Evolutionary conservation across 345 rosid genomes (phyloP).

Genomic region (Conringia planisiliqua): DNA sequence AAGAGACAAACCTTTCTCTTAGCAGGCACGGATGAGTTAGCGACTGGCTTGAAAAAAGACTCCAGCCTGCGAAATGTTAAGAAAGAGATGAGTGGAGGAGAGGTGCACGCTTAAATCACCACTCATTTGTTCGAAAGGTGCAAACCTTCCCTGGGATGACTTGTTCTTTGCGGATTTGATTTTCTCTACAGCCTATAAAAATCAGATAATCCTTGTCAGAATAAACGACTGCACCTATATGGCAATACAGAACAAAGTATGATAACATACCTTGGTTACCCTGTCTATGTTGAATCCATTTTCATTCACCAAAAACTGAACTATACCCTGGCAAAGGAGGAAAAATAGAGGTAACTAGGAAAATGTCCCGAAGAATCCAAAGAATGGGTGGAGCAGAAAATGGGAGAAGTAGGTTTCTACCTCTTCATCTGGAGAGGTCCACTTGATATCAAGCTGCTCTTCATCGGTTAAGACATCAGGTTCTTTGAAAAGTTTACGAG

Average conservation of each 20-base stretch:
- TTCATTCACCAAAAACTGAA: constrained; percentile 74
- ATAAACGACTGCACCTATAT: background rate
- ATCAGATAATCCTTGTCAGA: background rate
- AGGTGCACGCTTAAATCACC: background rate
- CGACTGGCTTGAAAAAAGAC: constrained; percentile 73
- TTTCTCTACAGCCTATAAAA: constrained; percentile 71
- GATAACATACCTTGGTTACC: constrained; percentile 63
- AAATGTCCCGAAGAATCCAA: background rate
- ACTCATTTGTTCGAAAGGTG: background rate
- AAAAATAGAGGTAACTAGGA: background rate
- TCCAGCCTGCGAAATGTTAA: constrained; percentile 48
- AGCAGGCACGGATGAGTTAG: constrained; percentile 47
- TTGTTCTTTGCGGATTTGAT: constrained; percentile 89
- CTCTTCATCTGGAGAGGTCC: constrained; percentile 90
- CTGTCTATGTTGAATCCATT: constrained; percentile 89
- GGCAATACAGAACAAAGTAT: constrained; percentile 1
- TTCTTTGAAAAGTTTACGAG: constrained; percentile 73
- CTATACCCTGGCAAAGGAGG: constrained; percentile 45
- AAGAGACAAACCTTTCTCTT: constrained; percentile 65
- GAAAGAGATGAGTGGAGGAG: constrained; percentile 2
- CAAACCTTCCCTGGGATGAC: constrained; percentile 93
- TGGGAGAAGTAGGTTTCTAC: constrained; percentile 34
- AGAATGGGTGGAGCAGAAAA: background rate
- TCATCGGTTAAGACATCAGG: constrained; percentile 59
- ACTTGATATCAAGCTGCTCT: constrained; percentile 72